Evolutionary conservation across 805 yeast species (phyloP), one percentile per base, ranked within the genome.

Genomic region (Starmerella etchellsii): DNA sequence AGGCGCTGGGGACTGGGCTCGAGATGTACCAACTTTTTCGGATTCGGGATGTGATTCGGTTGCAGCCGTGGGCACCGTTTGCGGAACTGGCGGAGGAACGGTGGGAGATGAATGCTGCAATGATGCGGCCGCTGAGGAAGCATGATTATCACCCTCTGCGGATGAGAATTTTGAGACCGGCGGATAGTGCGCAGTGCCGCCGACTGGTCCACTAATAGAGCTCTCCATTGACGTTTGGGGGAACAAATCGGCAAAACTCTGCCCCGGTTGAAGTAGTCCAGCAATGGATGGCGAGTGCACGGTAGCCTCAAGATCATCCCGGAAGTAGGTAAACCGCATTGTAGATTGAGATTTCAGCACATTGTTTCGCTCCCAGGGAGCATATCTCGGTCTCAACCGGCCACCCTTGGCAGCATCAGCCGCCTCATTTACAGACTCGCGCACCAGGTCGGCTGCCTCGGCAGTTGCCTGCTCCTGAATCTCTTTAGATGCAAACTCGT

Each of bases 271-370:
- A 27, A 80, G 55, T 19, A 87, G 64, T 0, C 95, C 95, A 3
- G 93, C 78, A 21, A 87, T 78, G 4, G 82, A 78, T 2, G 94
- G 84, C 0, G 95, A 75, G 59, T 87, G 96, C 20, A 87, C 74
- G 0, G 97, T 87, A n/a, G 84, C 75, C 14, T 78, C 81, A 49
- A 88, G 60, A 54, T 84, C 93, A 48, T 85, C 95, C 49, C 97
- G 69, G 61, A 91, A 88, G 56, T 88, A 88, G 0, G 97, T 84
- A 64, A 82, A 88, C 48, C 97, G 57, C 75, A 76, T 46, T 71
- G 74, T 14, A 68, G 69, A 35, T 39, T 36, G 46, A 14, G 44
- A 22, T 23, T 44, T 51, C 41, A 37, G 41, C 36, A 30, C 47
- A 33, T 25, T 39, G 35, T 18, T 46, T 44, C 66, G 44, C 71